Conservation (phyloP, 345 rosid genomes). For the Rhodomyrtus tomentosa region DNA sequence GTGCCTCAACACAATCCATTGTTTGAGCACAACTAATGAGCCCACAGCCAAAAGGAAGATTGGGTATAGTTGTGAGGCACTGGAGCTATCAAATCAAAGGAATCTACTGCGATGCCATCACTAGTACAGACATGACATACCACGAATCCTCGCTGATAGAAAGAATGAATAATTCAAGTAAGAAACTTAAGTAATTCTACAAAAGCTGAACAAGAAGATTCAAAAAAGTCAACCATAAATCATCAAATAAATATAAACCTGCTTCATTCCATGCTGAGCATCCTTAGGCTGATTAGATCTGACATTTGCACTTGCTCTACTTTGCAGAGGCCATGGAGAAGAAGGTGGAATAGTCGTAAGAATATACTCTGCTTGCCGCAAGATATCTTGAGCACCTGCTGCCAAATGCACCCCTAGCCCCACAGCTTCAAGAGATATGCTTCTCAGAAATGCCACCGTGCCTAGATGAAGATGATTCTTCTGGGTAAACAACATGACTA, state of each 20-base stretch:
- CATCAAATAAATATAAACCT: slow-evolving; percentile 32
- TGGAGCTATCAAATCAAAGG: neutral
- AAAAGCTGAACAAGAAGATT: neutral
- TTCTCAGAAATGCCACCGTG: slow-evolving; percentile 77
- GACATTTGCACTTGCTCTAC: slow-evolving; percentile 39
- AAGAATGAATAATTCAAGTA: neutral
- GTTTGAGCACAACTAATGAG: neutral
- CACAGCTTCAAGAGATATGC: slow-evolving; percentile 87
- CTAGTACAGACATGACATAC: neutral
- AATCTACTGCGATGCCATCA: neutral
- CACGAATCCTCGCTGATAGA: neutral
- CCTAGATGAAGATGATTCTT: slow-evolving; percentile 32
- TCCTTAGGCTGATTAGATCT: slow-evolving; percentile 74
- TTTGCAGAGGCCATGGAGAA: slow-evolving; percentile 32
- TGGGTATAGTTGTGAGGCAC: neutral
- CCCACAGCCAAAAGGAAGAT: neutral
- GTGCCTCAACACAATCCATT: neutral
- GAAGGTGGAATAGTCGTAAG: slow-evolving; percentile 45
- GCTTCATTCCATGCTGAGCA: slow-evolving; percentile 79
- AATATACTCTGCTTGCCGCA: slow-evolving; percentile 65
- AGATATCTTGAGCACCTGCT: slow-evolving; percentile 73
- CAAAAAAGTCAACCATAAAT: neutral
- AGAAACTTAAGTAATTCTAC: neutral
- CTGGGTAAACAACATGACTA: neutral
- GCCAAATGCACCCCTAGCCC: slow-evolving; percentile 96